phyloP scores from a whole-genome alignment of 2,329 filamentous ascomycete genomes.

The Hypoxylon sp. region DNA sequence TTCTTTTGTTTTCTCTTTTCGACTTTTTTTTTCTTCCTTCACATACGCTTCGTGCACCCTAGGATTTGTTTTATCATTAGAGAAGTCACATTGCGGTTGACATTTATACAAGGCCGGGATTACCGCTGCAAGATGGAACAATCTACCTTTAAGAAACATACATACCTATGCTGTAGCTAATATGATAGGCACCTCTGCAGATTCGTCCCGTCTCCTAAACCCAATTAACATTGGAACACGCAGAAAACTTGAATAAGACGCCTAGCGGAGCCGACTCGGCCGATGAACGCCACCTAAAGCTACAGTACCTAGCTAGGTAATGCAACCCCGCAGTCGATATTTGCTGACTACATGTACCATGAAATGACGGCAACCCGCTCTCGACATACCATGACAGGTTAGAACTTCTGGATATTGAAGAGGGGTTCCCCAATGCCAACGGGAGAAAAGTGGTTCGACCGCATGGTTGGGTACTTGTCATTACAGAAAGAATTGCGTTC shows the following conservation, averaged over 20 bases:
- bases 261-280: slow-evolving; percentile 5
- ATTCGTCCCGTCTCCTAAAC: no score
- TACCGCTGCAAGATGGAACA: neutral
- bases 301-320: no score
- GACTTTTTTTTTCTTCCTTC: neutral
- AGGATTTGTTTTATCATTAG: neutral
- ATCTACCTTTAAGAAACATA: neutral
- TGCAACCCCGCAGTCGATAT: neutral
- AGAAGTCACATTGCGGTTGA: neutral
- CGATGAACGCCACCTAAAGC: neutral
- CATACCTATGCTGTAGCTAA: no score
- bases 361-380: neutral
- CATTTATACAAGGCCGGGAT: neutral
- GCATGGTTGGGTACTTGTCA: neutral
- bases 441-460: neutral
- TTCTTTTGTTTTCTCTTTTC: neutral
- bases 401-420: neutral
- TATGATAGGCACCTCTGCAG: no score
- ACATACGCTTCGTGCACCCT: neutral
- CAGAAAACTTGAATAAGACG: neutral
- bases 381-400: neutral
- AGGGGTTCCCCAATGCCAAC: neutral
- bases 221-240: neutral
- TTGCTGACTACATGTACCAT: neutral
- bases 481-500: neutral